Conservation (phyloP, 257 asterid species). For the Solanum lignicaule region DNA sequence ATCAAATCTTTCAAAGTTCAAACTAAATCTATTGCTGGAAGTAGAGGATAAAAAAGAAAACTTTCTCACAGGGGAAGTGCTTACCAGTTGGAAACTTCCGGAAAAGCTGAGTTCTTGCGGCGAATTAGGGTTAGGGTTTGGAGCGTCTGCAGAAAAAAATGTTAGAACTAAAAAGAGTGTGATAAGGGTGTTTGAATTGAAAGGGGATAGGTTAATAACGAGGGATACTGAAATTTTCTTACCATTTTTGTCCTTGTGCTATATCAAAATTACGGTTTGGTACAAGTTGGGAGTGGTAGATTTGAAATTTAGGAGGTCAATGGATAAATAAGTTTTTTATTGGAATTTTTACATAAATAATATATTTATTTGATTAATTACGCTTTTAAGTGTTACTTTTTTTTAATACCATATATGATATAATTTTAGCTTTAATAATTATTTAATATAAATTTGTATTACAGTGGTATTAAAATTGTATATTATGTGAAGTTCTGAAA, state of each 20-base stretch:
- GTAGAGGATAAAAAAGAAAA: not conserved
- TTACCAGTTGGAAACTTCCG: constrained; percentile 8
- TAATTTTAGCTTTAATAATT: no score
- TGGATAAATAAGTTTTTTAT: not conserved
- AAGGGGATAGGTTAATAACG: not conserved
- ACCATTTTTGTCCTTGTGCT: not conserved
- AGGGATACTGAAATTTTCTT: not conserved
- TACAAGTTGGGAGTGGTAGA: not conserved
- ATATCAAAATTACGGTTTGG: not conserved
- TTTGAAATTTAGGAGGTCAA: not conserved
- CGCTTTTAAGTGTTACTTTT: no score
- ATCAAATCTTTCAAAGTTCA: not conserved
- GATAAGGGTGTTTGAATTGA: not conserved
- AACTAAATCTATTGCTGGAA: not conserved
- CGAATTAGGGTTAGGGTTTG: constrained; percentile 20
- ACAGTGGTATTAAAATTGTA: no score
- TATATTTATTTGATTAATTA: no score
- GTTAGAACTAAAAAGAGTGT: not conserved
- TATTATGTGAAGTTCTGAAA: no score
- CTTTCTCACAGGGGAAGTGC: not conserved
- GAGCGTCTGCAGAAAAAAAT: constrained; percentile 18
- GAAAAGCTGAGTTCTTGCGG: not conserved
- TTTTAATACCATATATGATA: no score
- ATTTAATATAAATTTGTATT: no score
- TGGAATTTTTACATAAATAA: no score